Evolutionary conservation across 495 filamentous ascomycete species (phyloP).

Genomic region (Aspergillus cavernicola): DNA sequence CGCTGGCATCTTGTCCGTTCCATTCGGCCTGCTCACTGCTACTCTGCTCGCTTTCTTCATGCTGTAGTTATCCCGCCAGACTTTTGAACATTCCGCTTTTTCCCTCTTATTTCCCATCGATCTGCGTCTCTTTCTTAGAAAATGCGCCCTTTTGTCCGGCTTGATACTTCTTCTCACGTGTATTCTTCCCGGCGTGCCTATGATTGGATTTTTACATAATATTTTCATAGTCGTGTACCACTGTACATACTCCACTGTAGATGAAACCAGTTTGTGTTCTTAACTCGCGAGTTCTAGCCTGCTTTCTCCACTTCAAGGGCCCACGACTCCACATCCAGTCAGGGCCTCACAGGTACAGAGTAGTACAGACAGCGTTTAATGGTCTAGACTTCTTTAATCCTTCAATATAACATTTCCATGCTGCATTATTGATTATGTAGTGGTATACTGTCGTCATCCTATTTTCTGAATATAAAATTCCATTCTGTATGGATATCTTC

Average conservation of each 20-base stretch:
- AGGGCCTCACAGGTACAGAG: no score
- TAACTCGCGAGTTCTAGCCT: background rate
- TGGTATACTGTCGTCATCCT: no score
- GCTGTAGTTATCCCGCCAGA: slow-evolving; percentile 11
- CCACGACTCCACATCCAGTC: no score
- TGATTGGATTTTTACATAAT: background rate
- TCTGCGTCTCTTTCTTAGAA: no score
- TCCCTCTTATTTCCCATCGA: no score
- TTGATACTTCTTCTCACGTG: background rate
- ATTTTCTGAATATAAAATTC: no score
- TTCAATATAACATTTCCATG: no score
- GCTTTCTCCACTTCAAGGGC: background rate
- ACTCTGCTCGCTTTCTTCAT: slow-evolving; percentile 11
- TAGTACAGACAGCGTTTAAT: no score
- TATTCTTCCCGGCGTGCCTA: background rate
- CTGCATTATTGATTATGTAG: no score
- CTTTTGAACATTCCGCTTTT: background rate
- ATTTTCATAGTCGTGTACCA: background rate
- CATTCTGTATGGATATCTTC: no score
- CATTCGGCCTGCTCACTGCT: slow-evolving; percentile 16
- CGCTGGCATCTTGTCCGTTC: slow-evolving; percentile 20
- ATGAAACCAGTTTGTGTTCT: background rate
- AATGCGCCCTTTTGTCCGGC: background rate
- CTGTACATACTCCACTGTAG: background rate
- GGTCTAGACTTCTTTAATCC: no score